Base-by-base conservation (phyloP, 176 grass and related monocot genomes). In the Zoysia pacifica region DNA sequence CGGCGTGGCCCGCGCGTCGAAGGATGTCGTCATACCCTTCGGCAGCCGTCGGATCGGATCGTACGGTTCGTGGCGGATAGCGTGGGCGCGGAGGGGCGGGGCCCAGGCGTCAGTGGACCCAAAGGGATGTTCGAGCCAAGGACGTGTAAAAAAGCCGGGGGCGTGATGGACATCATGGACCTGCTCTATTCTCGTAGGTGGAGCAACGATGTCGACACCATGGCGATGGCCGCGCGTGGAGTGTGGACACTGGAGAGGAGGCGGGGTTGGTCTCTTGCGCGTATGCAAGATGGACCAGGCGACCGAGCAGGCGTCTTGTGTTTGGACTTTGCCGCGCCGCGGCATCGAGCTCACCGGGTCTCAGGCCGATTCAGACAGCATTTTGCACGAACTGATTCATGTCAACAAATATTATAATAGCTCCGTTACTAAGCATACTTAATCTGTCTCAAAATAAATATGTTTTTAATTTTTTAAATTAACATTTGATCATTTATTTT, bases 201-300 rank as follows among this genome's bases (percentile, higher is more conserved):
- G 6, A n/a, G 48, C 76, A 5, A 69, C 47, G 36, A 81, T 91
- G 89, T 91, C 89, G 89, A 91, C 89, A 87, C 85, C 61, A 80
- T 90, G 84, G 59, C 80, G 88, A 65, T 2, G 44, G 16, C 9
- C 3, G 50, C n/a, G 72, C 40, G 42, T 20, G 80, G 35, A 28
- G 28, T 28, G 28, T 28, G 28, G 35, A 5, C 9, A 5, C 28
- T 28, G 3, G 28, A 13, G 35, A 11, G 2, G 43, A 7, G 6
- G 13, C 4, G 14, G 4, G 3, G 52, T 16, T 15, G 12, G 51
- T 14, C n/a, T 11, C 6, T 68, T 18, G 41, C 5, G 2, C 62
- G 37, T 2, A 2, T 2, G 52, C 4, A 5, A 15, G 14, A 12
- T 8, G 1, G 52, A 19, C 52, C 38, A 43, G 9, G 2, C 53